These are phyloP conservation scores for Juglanconis sp. DNA, from an alignment of 2,329 filamentous ascomycete species.

Conservation along the genomic window DNA sequence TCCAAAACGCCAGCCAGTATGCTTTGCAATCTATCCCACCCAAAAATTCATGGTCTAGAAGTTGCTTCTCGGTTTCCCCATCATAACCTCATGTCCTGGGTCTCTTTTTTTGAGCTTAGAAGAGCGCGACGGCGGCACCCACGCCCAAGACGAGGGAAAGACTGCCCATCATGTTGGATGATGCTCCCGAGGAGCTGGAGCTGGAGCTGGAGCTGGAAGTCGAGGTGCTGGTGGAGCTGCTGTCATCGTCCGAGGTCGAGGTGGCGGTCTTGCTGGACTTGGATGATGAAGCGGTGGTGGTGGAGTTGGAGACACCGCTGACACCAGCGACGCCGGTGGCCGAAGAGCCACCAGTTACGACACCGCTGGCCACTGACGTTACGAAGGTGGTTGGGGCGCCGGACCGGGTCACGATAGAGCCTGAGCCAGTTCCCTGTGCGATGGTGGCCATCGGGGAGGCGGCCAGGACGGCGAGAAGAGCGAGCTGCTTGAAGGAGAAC, in stretches of 20 bases:
- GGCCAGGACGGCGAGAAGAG: slow-evolving; percentile 6
- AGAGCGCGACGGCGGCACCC: slow-evolving; percentile 5
- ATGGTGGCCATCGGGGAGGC: neutral
- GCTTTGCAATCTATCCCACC: neutral
- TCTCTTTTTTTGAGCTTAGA: neutral
- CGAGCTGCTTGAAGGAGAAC: slow-evolving; percentile 6
- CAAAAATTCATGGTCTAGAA: neutral
- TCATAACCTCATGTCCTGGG: neutral
- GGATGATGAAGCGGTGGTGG: neutral
- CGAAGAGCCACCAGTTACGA: neutral
- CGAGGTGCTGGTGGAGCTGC: neutral
- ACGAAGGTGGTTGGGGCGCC: neutral
- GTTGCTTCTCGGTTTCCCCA: neutral
- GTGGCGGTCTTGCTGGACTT: neutral
- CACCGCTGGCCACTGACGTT: neutral
- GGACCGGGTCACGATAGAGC: neutral
- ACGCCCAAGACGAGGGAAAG: slow-evolving; percentile 6
- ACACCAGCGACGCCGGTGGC: neutral
- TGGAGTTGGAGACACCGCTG: neutral
- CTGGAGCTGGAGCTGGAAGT: neutral
- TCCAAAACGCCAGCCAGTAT: neutral
- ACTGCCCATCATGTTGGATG: neutral
- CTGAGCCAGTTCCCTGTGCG: neutral
- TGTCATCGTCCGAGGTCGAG: neutral
- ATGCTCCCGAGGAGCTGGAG: neutral